Conservation (phyloP, 225 moss, liverwort and hornwort species). For the Polytrichum commune region DNA sequence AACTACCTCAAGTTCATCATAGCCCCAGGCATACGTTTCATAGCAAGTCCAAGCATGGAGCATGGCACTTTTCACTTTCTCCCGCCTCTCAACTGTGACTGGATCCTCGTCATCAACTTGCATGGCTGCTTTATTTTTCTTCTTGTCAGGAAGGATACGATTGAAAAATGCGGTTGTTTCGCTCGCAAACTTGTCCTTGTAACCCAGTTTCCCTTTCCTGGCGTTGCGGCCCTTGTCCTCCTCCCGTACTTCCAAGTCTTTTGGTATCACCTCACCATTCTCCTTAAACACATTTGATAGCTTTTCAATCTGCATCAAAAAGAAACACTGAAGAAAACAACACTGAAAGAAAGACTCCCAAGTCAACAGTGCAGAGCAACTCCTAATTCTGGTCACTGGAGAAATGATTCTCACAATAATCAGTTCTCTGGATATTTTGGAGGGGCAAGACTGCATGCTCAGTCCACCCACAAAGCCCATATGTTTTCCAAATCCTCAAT, state of each 20-base stretch:
- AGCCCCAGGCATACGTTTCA: conserved; percentile 95
- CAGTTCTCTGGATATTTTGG: too few species aligned
- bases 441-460: not conserved
- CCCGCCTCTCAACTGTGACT: conserved; percentile 65
- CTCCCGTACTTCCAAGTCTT: conserved; percentile 31
- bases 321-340: too few species aligned
- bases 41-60: conserved; percentile 92
- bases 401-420: too few species aligned
- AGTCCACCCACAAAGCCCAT: too few species aligned
- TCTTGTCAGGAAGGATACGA: conserved; percentile 21
- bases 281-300: conserved; percentile 35
- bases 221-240: conserved; percentile 18
- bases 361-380: too few species aligned
- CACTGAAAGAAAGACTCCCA: too few species aligned
- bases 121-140: conserved; percentile 13
- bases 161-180: conserved; percentile 15
- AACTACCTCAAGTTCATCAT: conserved; percentile 76
- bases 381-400: too few species aligned
- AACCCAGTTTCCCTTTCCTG: not conserved
- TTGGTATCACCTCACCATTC: conserved; percentile 38
- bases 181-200: not conserved
- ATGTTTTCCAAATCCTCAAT: too few species aligned
- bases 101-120: conserved; percentile 63
- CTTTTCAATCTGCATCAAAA: conserved; percentile 37
- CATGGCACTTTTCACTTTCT: conserved; percentile 94